A percentile compares a stretch with the other conserved stretches of the same genome.
Evolutionary conservation across 169 alveolate genomes (phyloP).

Genomic region (Perkinsus olseni): DNA sequence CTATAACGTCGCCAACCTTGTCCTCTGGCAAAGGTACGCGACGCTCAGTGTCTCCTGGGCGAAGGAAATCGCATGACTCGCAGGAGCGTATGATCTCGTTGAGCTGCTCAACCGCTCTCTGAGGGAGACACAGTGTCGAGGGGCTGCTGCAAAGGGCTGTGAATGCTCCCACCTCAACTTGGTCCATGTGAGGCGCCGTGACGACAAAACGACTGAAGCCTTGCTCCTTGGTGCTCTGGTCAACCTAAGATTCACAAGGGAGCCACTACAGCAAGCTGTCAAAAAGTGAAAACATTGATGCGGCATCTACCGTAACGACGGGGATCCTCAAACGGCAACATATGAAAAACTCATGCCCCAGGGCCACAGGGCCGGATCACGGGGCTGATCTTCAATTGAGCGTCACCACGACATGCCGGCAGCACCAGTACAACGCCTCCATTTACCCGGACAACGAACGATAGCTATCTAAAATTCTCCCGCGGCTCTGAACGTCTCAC

Average conservation of each 20-base stretch:
- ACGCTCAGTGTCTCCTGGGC: not conserved
- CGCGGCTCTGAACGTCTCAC: no score
- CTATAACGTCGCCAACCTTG: not conserved
- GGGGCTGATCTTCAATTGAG: no score
- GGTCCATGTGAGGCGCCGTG: not conserved
- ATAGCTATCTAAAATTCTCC: no score
- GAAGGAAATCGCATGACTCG: not conserved
- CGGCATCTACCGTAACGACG: no score
- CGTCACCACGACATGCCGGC: no score
- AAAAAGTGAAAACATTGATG: no score
- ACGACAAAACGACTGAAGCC: not conserved
- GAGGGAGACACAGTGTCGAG: not conserved
- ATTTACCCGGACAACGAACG: no score
- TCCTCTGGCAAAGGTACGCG: not conserved
- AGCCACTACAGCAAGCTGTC: no score
- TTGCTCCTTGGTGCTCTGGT: not conserved
- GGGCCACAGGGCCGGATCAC: no score
- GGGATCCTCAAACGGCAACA: no score
- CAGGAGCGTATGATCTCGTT: not conserved
- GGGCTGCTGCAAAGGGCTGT: not conserved
- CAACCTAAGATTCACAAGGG: not conserved
- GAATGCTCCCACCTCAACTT: not conserved
- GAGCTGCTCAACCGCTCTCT: not conserved
- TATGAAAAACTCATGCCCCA: no score
- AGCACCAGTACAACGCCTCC: no score